A percentile compares a stretch with the other conserved stretches of the same genome.
Conservation (phyloP, 371 early-diverging fungal genomes). For the Mortierella sp. region DNA sequence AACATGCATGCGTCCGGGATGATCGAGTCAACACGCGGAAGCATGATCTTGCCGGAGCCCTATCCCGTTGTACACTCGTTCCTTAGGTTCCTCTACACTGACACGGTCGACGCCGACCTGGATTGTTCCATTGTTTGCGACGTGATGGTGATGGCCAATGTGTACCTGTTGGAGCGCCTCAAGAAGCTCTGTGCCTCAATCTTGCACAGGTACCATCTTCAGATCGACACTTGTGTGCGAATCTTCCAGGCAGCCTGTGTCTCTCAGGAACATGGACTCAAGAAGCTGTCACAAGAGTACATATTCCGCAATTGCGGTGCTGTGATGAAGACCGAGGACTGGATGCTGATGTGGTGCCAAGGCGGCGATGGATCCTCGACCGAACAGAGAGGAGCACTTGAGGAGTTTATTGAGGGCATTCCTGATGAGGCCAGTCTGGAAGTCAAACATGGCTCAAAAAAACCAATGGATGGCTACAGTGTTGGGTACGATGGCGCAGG, state of each 20-base stretch:
- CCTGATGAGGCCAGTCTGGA: constrained; percentile 46
- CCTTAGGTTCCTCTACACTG: constrained; percentile 74
- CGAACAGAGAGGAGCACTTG: constrained; percentile 38
- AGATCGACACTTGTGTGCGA: constrained; percentile 61
- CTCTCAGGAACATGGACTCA: constrained; percentile 66
- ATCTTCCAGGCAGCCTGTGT: constrained; percentile 70
- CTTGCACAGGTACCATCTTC: constrained; percentile 61
- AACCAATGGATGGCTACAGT: constrained; percentile 26
- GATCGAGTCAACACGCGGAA: constrained; percentile 66
- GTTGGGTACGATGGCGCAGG: constrained; percentile 16
- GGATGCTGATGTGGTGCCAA: constrained; percentile 59
- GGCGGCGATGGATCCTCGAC: constrained; percentile 27
- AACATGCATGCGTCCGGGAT: constrained; percentile 74
- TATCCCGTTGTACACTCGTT: constrained; percentile 67
- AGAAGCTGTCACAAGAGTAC: constrained; percentile 62
- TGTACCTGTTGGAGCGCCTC: constrained; percentile 70
- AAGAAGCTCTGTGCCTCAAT: constrained; percentile 68
- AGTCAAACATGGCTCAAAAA: constrained; percentile 11
- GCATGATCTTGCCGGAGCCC: constrained; percentile 71
- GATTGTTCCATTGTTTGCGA: constrained; percentile 63
- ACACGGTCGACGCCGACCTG: constrained; percentile 61
- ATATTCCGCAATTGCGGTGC: constrained; percentile 67
- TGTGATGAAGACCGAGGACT: constrained; percentile 62
- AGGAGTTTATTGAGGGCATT: constrained; percentile 50
- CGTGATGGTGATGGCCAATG: constrained; percentile 70